Percentiles rank a stretch among this genome's conserved stretches.
Evolutionary conservation across 2,329 filamentous ascomycete genomes (phyloP).

Genomic region (Cladobotryum mycophilum): DNA sequence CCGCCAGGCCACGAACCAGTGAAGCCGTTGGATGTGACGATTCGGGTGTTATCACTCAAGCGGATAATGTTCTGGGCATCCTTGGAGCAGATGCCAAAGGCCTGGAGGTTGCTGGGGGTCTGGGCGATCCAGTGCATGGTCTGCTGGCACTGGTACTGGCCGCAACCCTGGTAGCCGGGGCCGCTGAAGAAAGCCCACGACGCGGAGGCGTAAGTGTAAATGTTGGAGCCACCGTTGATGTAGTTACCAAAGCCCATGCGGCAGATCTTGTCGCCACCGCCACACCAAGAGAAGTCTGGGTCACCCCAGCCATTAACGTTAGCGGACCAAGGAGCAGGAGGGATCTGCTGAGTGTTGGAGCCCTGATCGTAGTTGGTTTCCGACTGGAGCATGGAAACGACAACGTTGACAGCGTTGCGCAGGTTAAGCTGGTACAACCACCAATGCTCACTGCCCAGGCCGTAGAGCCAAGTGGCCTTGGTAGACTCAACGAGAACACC

Average conservation of each 20-base stretch:
- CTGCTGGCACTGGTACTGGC: constrained; percentile 27
- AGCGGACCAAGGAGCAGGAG: constrained; percentile 34
- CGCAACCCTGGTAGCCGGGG: constrained; percentile 30
- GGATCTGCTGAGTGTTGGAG: constrained; percentile 27
- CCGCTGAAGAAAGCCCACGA: constrained; percentile 39
- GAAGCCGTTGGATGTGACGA: constrained; percentile 26
- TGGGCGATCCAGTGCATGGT: constrained; percentile 34
- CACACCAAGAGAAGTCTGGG: constrained; percentile 37
- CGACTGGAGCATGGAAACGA: constrained; percentile 44
- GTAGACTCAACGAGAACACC: constrained; percentile 41
- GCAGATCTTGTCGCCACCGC: constrained; percentile 30
- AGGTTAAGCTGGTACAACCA: constrained; percentile 54
- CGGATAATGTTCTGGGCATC: constrained; percentile 29
- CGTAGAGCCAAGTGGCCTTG: constrained; percentile 44
- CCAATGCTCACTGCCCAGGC: constrained; percentile 47
- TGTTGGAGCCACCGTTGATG: constrained; percentile 34
- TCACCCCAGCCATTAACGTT: constrained; percentile 33
- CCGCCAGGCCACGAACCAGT: constrained; percentile 28
- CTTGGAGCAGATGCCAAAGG: constrained; percentile 37
- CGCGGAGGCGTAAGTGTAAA: constrained; percentile 37
- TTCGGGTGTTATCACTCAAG: constrained; percentile 29
- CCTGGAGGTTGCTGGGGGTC: constrained; percentile 33
- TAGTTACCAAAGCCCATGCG: constrained; percentile 38
- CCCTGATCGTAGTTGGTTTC: constrained; percentile 42
- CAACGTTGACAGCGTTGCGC: constrained; percentile 41